Conservation (phyloP, 2,329 filamentous ascomycete species). For the Fusarium marasasianum region DNA sequence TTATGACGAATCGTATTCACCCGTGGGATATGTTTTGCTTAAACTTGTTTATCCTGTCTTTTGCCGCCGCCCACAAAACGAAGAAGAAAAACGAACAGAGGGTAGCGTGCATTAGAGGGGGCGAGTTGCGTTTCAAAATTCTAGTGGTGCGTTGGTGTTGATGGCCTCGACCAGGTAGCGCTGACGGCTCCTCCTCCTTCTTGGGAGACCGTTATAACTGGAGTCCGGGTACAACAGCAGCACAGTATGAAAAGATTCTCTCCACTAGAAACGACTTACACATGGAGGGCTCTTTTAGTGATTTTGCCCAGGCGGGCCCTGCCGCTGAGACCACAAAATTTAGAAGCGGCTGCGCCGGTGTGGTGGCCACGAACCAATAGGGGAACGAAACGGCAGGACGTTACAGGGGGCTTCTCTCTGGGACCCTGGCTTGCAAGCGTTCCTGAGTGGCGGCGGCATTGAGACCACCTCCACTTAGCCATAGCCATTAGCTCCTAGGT, state of each 20-base stretch:
- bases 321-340: conserved; percentile 33
- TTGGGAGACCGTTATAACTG: neutral
- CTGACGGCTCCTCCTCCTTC: conserved; percentile 12
- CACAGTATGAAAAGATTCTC: conserved; percentile 16
- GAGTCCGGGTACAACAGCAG: conserved; percentile 3
- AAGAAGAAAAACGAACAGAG: conserved; percentile 6
- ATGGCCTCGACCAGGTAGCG: conserved; percentile 24
- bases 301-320: conserved; percentile 38
- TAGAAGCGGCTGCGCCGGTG: conserved; percentile 24
- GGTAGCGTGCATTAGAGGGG: conserved; percentile 13
- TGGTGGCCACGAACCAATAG: conserved; percentile 18
- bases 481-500: neutral
- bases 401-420: conserved; percentile 22
- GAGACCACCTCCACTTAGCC: conserved; percentile 25
- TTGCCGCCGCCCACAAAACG: neutral
- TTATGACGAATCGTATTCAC: conserved; percentile 21
- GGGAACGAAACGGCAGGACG: neutral
- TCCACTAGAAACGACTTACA: neutral
- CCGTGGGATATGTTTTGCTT: neutral
- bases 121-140: conserved; percentile 26
- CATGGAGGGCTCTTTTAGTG: neutral
- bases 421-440: conserved; percentile 20
- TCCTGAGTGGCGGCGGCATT: conserved; percentile 37
- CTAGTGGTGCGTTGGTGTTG: conserved; percentile 12
- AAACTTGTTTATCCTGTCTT: neutral